Conservation (phyloP, 441 rosid species). For the Syzygium malaccense region DNA sequence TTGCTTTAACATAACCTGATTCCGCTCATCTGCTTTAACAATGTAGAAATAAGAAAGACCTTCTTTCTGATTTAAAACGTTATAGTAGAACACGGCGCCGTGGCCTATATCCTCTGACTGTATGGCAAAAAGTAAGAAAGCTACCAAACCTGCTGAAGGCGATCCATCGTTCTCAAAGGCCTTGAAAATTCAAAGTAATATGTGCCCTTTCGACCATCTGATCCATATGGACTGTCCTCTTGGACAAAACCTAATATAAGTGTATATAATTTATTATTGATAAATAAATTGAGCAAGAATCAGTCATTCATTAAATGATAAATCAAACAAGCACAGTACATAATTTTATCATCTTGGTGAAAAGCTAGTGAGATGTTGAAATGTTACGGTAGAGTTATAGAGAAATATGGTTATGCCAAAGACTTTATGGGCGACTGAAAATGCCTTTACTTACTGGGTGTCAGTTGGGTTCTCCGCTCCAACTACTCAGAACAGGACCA, state of each 20-base stretch:
- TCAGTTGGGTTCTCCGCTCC: not conserved
- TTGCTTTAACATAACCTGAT: not conserved
- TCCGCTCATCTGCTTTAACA: not conserved
- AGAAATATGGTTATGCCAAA: not conserved
- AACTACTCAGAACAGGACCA: not conserved
- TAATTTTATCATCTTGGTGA: not conserved
- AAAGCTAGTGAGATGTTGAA: not conserved
- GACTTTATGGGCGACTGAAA: not conserved
- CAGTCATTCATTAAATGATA: not conserved
- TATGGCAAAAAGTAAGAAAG: not conserved
- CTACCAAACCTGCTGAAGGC: constrained; percentile 66
- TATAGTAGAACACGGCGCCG: not conserved
- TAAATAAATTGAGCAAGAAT: not conserved
- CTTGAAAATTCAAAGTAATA: constrained; percentile 85
- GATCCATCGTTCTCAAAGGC: constrained; percentile 89
- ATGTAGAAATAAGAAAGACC: not conserved
- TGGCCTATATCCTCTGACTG: not conserved
- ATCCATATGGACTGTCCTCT: constrained; percentile 81
- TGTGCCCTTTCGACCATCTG: constrained; percentile 63
- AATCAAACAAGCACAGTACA: not conserved
- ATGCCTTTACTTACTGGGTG: not conserved
- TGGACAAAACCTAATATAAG: constrained; percentile 54
- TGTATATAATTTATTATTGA: not conserved
- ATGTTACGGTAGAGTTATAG: not conserved
- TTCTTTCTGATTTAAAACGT: not conserved